Conservation (phyloP, 352 stramenopile genomes). For the Phytophthora colocasiae region DNA sequence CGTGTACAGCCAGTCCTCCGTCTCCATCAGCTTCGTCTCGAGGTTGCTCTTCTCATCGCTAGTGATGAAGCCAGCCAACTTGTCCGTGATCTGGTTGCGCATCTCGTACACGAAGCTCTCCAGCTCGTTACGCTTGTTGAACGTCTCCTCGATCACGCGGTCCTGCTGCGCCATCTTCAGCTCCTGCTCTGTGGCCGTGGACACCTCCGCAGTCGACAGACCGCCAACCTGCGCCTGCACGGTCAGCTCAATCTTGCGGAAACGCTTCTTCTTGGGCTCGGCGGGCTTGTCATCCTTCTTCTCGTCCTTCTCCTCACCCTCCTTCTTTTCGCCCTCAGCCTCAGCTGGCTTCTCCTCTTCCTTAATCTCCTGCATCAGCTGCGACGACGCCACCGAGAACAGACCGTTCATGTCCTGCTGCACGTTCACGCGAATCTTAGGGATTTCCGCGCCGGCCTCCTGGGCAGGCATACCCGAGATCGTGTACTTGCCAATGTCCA, state of each 20-base stretch:
- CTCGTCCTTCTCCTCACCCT: slow-evolving; percentile 63
- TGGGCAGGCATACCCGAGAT: slow-evolving; percentile 90
- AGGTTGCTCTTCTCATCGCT: slow-evolving; percentile 91
- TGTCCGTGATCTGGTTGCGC: slow-evolving; percentile 95
- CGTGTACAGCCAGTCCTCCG: slow-evolving; percentile 99
- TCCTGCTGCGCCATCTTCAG: slow-evolving; percentile 97
- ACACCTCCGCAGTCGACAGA: slow-evolving; percentile 65
- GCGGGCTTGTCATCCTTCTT: slow-evolving; percentile 81
- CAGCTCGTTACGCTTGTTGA: slow-evolving; percentile 99
- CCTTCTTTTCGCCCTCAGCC: slow-evolving; percentile 67
- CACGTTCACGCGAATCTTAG: slow-evolving; percentile 97
- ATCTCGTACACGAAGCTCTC: slow-evolving; percentile 99
- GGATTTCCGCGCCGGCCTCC: slow-evolving; percentile 78
- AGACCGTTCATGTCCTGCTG: slow-evolving; percentile 98
- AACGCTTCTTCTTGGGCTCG: slow-evolving; percentile 96
- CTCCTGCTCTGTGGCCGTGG: slow-evolving; percentile 88
- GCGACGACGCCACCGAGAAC: slow-evolving; percentile 94
- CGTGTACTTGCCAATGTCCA: slow-evolving; percentile 93
- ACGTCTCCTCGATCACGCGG: slow-evolving; percentile 96
- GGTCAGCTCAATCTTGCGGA: slow-evolving; percentile 90
- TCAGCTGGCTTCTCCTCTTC: slow-evolving; percentile 82
- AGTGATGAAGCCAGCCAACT: slow-evolving; percentile 89
- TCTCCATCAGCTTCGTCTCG: slow-evolving; percentile 88
- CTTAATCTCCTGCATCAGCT: slow-evolving; percentile 98
- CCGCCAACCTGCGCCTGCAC: slow-evolving; percentile 71